These are phyloP conservation scores for Coniochaeta ligniaria DNA, from an alignment of 2,329 filamentous ascomycete genomes.

Conservation along the genomic window DNA sequence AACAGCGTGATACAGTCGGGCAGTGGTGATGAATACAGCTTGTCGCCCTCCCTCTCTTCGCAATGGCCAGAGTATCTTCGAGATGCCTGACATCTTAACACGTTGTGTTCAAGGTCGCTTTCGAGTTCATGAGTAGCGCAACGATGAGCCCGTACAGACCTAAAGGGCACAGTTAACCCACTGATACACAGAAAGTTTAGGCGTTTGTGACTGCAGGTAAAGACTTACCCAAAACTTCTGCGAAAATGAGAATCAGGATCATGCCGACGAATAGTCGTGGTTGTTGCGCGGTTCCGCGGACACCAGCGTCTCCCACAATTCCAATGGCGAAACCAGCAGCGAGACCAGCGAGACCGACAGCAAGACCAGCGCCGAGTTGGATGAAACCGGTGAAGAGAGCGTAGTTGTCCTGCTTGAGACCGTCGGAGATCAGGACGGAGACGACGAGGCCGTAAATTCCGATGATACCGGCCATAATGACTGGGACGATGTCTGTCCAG, in stretches of 20 bases:
- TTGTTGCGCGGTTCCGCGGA: constrained; percentile 78
- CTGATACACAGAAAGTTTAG: background rate
- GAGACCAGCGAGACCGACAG: constrained; percentile 75
- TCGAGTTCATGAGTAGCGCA: constrained; percentile 98
- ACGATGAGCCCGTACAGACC: constrained; percentile 99
- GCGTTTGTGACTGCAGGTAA: background rate
- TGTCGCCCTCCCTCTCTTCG: constrained; percentile 21
- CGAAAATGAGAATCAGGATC: constrained; percentile 99
- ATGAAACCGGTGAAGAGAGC: constrained; percentile 78
- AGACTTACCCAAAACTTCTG: constrained; percentile 86
- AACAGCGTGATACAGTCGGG: constrained; percentile 9
- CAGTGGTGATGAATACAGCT: constrained; percentile 20
- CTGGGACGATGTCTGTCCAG: constrained; percentile 83
- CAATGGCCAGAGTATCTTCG: background rate
- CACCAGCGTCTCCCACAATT: constrained; percentile 84
- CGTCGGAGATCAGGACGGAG: constrained; percentile 79
- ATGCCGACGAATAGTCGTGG: constrained; percentile 90
- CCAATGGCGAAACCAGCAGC: constrained; percentile 82
- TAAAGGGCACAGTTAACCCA: constrained; percentile 24
- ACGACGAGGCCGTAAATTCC: constrained; percentile 95
- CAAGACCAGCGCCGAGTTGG: constrained; percentile 75
- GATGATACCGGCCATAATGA: constrained; percentile 99
- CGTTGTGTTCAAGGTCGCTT: constrained; percentile 57
- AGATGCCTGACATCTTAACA: constrained; percentile 41
- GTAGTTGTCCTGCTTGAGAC: constrained; percentile 59